Evolutionary conservation across 2,329 filamentous ascomycete genomes (phyloP).

Genomic region (Pseudofabraea citricarpa): DNA sequence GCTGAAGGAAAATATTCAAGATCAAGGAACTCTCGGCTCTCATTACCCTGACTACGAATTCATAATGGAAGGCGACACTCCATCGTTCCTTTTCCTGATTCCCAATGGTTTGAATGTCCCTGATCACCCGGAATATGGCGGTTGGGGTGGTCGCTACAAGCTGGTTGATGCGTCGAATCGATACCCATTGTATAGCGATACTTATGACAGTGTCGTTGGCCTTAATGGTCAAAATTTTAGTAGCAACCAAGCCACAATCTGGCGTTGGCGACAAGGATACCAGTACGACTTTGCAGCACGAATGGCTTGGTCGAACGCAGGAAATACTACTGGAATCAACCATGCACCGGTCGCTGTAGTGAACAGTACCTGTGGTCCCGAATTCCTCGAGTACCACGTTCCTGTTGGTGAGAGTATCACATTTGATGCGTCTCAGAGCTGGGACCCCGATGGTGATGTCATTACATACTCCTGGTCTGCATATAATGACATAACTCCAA

Average conservation of each 20-base stretch:
- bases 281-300: constrained; percentile 38
- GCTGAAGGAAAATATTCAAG: constrained; percentile 5
- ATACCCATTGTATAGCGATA: constrained; percentile 18
- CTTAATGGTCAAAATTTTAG: constrained; percentile 20
- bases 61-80: constrained; percentile 36
- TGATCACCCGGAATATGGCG: constrained; percentile 41
- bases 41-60: neutral
- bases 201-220: constrained; percentile 6
- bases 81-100: constrained; percentile 43
- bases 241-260: constrained; percentile 32
- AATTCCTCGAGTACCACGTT: constrained; percentile 29
- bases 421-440: constrained; percentile 39
- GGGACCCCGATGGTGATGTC: constrained; percentile 38
- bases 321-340: neutral
- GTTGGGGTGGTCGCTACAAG: constrained; percentile 45
- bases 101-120: constrained; percentile 42
- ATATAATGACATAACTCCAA: constrained; percentile 35
- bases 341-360: neutral
- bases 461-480: constrained; percentile 45
- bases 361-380: constrained; percentile 19
- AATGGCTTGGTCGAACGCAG: constrained; percentile 31
- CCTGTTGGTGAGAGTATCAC: constrained; percentile 29
- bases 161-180: constrained; percentile 21
- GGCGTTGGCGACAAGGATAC: constrained; percentile 36
- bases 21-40: constrained; percentile 1